Evolutionary conservation across 192 early-diverging fungal species (phyloP), one percentile per base, ranked within the genome.

Genomic region (Ambispora gerdemannii): DNA sequence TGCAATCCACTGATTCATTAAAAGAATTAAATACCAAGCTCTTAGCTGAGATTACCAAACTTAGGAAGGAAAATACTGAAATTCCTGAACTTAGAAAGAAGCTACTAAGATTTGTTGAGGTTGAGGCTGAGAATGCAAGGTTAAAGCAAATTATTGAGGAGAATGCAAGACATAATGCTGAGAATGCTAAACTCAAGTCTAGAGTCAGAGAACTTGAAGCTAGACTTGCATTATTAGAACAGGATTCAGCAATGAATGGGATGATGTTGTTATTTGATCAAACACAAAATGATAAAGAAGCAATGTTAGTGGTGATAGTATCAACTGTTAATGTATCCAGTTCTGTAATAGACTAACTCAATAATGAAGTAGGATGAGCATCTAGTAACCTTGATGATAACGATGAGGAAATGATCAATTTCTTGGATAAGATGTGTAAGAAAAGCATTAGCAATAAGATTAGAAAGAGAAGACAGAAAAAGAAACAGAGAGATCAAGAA

Each of bases 51-150:
- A 50, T n/a, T 50, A 20, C 2, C 22, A 20, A 50, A 20, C 50
- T 50, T 20, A 50, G 22, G 22, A 20, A 15, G 17, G 22, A 20
- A 20, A 50, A n/a, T 58, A 4, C 55, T 58, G 4, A 58, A 58
- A 58, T 58, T 58, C 55, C 55, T 63, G 62, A 63, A 38, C 62
- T 63, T 63, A 63, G 35, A 63, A 6, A 63, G 33, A 63, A 63
- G 62, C 61, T 63, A 55, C 53, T 55, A 55, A 55, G 53, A 55
- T 55, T 55, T 20, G 50, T 20, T 20, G 22, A 50, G 22, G n/a
- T n/a, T n/a, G 20, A 30, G 31, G 10, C 7, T 20, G 20, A 61
- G 33, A 15, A 61, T 34, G 4, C 59, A n/a, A 61, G 20, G 27
- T n/a, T n/a, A n/a, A n/a, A n/a, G n/a, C n/a, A n/a, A n/a, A n/a